Percentiles rank a stretch among this genome's conserved stretches.
phyloP scores from a whole-genome alignment of 1,139 yeast genomes.

The Yamadazyma pseudoaaseri region DNA sequence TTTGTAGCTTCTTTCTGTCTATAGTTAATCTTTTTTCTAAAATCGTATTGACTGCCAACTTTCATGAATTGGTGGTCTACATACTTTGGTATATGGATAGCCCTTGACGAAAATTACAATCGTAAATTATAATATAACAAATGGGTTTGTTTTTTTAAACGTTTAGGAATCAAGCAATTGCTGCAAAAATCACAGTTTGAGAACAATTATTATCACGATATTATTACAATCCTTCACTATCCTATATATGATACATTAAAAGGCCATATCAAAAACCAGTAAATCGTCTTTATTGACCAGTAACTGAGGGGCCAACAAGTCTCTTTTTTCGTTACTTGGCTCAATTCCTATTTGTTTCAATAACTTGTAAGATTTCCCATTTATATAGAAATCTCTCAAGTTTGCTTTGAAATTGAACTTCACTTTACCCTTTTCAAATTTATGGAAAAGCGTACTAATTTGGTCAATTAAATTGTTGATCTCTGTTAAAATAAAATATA shows the following conservation, averaged over 20 bases:
- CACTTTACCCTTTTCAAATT: conserved; percentile 22
- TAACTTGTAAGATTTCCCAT: conserved; percentile 24
- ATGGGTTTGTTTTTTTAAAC: too few relatives aligned
- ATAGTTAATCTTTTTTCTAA: too few relatives aligned
- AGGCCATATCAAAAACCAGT: background rate
- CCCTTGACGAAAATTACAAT: too few relatives aligned
- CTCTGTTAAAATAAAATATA: conserved; percentile 44
- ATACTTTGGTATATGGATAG: too few relatives aligned
- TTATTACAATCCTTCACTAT: too few relatives aligned
- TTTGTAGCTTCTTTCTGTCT: too few relatives aligned
- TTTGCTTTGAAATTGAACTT: conserved; percentile 23
- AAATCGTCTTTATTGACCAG: conserved; percentile 2
- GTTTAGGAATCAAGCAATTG: too few relatives aligned
- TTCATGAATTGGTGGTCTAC: too few relatives aligned
- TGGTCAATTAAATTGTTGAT: conserved; percentile 40
- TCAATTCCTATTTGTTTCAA: conserved; percentile 23
- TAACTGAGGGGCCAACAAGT: conserved; percentile 6
- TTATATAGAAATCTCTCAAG: conserved; percentile 28
- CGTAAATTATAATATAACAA: too few relatives aligned
- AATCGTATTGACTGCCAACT: too few relatives aligned
- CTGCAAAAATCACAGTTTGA: background rate
- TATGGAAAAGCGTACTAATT: conserved; percentile 31
- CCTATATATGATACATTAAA: too few relatives aligned
- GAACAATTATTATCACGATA: too few relatives aligned
- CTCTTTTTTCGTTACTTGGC: conserved; percentile 9